A percentile compares a stretch with the other conserved stretches of the same genome.
phyloP scores from a whole-genome alignment of 331 rosid genomes.

The Rhamnella rubrinervis region DNA sequence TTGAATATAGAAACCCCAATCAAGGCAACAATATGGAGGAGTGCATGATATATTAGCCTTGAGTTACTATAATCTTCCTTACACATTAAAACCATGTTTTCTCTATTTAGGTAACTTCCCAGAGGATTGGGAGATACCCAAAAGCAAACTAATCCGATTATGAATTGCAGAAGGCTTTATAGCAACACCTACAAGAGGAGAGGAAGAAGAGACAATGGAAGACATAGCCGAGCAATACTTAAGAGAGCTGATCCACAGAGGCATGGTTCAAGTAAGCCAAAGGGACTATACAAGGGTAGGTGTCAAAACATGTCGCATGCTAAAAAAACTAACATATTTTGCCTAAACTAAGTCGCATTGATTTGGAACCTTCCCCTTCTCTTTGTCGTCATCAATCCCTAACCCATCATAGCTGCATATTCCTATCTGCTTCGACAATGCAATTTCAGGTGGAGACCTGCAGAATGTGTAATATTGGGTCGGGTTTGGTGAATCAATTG shows the following conservation, averaged over 20 bases:
- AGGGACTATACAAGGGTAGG: constrained; percentile 11
- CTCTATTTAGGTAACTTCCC: constrained; percentile 61
- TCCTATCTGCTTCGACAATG: no score
- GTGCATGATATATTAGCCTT: constrained; percentile 24
- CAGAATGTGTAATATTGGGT: no score
- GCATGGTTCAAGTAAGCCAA: constrained; percentile 36
- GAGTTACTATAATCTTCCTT: constrained; percentile 51
- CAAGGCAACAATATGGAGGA: neutral
- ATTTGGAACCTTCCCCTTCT: no score
- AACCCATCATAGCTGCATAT: no score
- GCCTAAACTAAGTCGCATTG: no score
- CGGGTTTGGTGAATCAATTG: no score
- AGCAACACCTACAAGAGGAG: constrained; percentile 7
- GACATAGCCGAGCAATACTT: constrained; percentile 24
- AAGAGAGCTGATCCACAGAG: constrained; percentile 16
- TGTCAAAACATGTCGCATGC: constrained; percentile 29
- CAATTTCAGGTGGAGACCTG: no score
- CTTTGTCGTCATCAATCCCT: no score
- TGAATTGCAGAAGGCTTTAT: constrained; percentile 68
- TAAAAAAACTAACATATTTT: no score
- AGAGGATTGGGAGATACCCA: constrained; percentile 45
- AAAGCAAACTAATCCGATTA: constrained; percentile 33
- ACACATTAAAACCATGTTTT: constrained; percentile 52
- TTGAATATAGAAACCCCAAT: neutral
- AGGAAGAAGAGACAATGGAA: constrained; percentile 19